Conservation (phyloP, 768 basidiomycete species). For the Cystofilobasidium macerans region DNA sequence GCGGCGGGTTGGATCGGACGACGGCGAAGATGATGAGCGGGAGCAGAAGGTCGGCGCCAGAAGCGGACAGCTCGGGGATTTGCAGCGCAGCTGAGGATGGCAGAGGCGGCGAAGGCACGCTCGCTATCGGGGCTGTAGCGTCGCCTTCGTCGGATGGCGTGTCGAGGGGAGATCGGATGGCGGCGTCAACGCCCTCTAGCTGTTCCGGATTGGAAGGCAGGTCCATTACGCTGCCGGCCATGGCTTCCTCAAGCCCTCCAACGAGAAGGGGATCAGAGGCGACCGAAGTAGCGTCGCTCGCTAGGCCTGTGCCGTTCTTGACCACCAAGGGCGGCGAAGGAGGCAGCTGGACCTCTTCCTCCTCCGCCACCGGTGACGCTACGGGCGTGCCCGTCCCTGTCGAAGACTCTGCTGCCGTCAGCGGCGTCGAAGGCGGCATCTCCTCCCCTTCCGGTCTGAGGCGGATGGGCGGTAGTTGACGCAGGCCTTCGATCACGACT, state of each 20-base stretch:
- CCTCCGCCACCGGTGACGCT: background rate
- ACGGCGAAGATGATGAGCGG: conserved; percentile 89
- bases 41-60: conserved; percentile 69
- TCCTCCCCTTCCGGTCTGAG: conserved; percentile 52
- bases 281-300: background rate
- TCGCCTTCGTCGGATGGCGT: too few species aligned
- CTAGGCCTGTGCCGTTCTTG: background rate
- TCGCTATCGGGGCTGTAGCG: too few species aligned
- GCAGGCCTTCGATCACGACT: conserved; percentile 70
- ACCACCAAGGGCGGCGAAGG: background rate
- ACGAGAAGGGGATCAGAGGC: background rate
- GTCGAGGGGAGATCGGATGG: background rate
- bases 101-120: too few species aligned
- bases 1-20: conserved; percentile 80
- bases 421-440: conserved; percentile 1
- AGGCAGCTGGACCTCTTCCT: background rate
- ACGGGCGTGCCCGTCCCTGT: background rate
- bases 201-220: background rate
- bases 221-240: conserved; percentile 33
- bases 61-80: conserved; percentile 24
- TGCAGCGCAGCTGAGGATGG: background rate
- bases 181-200: background rate
- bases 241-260: conserved; percentile 32
- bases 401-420: background rate
- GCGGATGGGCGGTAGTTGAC: conserved; percentile 58